Conservation (phyloP, 2,329 filamentous ascomycete species). For the Scleromitrula shiraiana region DNA sequence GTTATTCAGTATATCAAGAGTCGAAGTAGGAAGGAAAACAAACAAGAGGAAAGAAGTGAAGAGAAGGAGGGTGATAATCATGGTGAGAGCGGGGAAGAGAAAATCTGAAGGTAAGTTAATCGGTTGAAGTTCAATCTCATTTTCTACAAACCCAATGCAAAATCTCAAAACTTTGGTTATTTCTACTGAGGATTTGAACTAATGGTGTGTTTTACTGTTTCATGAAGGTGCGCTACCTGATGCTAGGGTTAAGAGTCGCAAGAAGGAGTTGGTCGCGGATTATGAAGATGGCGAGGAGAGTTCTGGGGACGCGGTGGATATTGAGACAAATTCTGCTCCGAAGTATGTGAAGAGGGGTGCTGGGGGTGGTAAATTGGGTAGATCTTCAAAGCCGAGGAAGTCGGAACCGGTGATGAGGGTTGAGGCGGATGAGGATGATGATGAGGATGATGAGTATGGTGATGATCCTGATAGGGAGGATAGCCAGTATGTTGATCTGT, state of each 20-base stretch:
- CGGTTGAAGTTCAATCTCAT: background rate
- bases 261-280: background rate
- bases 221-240: background rate
- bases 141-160: background rate
- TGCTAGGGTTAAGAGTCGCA: background rate
- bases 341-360: background rate
- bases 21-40: too few species aligned
- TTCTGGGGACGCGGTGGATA: background rate
- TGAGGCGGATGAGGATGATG: slow-evolving; percentile 3
- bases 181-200: background rate
- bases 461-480: slow-evolving; percentile 23
- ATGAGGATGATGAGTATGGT: slow-evolving; percentile 24
- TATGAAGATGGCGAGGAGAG: background rate
- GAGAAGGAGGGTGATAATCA: background rate
- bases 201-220: background rate
- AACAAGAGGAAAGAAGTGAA: too few species aligned
- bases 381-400: background rate
- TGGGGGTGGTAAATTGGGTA: too few species aligned
- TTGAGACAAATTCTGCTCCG: background rate
- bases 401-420: background rate
- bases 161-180: background rate
- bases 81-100: background rate
- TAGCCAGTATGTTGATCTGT: slow-evolving; percentile 20
- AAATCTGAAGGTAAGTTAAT: slow-evolving; percentile 5
- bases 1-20: too few species aligned